Evolutionary conservation across 768 basidiomycete species (phyloP).

Genomic region (Boletus tomentosulus): DNA sequence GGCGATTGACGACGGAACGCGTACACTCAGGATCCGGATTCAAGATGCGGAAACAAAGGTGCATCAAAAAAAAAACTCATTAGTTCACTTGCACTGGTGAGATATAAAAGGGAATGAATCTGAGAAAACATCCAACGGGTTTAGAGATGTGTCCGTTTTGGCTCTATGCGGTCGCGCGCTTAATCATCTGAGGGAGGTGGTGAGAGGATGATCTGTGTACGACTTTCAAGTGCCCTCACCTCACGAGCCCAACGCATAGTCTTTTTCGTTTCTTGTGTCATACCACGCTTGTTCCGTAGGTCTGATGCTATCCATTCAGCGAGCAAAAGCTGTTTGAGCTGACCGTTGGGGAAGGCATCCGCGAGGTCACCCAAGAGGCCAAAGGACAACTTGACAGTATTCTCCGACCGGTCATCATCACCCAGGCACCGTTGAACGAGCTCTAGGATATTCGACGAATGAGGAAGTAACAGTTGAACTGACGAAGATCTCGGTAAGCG

Average conservation of each 20-base stretch:
- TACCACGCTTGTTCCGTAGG: slow-evolving; percentile 68
- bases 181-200: slow-evolving; percentile 57
- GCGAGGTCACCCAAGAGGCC: slow-evolving; percentile 94
- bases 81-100: slow-evolving; percentile 50
- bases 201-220: neutral
- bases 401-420: slow-evolving; percentile 83
- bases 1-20: slow-evolving; percentile 38
- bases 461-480: slow-evolving; percentile 48
- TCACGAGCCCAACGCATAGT: slow-evolving; percentile 92
- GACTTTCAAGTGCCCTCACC: slow-evolving; percentile 41
- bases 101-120: slow-evolving; percentile 13
- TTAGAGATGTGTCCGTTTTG: slow-evolving; percentile 7
- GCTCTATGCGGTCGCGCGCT: slow-evolving; percentile 69
- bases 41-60: slow-evolving; percentile 10
- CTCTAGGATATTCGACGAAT: slow-evolving; percentile 73
- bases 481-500: slow-evolving; percentile 1
- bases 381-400: slow-evolving; percentile 66
- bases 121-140: slow-evolving; percentile 26
- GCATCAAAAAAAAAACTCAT: slow-evolving; percentile 18
- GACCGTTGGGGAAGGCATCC: slow-evolving; percentile 76
- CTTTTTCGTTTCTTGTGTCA: slow-evolving; percentile 77
- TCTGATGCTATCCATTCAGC: slow-evolving; percentile 75
- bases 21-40: slow-evolving; percentile 15
- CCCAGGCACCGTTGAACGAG: slow-evolving; percentile 71
- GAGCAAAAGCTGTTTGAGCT: slow-evolving; percentile 76